Evolutionary conservation across 192 early-diverging fungal species (phyloP), one percentile per base, ranked within the genome.

Genomic region (Ambispora gerdemannii): DNA sequence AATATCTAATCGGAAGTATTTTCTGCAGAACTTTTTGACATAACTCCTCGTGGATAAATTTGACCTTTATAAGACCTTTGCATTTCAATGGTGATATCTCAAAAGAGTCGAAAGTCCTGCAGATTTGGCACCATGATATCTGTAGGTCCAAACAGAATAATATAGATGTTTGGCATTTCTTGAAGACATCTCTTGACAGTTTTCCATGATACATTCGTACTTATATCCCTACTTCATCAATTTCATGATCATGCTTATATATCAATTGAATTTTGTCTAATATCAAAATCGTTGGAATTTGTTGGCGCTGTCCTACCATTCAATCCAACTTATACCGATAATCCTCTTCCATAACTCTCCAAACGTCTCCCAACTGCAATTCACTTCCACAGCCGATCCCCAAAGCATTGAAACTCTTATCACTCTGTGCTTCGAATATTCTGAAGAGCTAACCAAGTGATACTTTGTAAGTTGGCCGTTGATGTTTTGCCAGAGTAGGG

Each of bases 351-450:
- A 20, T 3, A 66, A 15, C 34, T 24, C 11, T 34, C 25, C 30
- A 50, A 66, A 66, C 20, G 47, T 67, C 19, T 28, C 24, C 27
- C 11, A 63, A 33, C 25, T 31, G 2, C 63, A 30, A 20, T 50
- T 32, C 30, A 35, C n/a, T 15, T 11, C 10, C 47, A 25, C 47
- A 36, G 17, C 4, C 3, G 19, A n/a, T 60, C 33, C 58, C 71
- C 71, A 72, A 28, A 72, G 33, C 47, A 62, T 19, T 34, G 63
- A 72, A 33, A 65, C 25, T 43, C 63, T 24, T 65, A 50, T 65
- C 6, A 66, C 27, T 4, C 63, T 66, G n/a, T 0, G 32, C 15
- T 61, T 43, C 27, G 28, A 71, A 25, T 49, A 17, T 64, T 51
- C 47, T 31, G 49, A 15, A n/a, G 49, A 13, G 19, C 52, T 6